Base-by-base conservation (phyloP, 2,329 filamentous ascomycete genomes). In the Neocucurbitaria cava region DNA sequence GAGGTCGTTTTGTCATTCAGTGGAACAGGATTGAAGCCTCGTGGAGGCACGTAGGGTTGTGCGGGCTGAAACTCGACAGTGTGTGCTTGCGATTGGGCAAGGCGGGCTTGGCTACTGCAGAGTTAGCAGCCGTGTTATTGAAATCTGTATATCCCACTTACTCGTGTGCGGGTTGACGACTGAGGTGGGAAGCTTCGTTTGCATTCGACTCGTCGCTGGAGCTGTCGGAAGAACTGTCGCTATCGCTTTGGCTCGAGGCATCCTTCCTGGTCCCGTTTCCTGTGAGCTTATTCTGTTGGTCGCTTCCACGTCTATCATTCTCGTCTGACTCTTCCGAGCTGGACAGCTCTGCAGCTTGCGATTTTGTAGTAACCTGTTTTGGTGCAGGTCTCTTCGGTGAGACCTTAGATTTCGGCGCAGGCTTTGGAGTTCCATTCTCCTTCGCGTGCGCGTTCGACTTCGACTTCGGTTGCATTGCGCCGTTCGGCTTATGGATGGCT, bases 11-110 rank as follows among this genome's bases (percentile, higher is more conserved):
- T 66, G 17, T 62, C 82, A 72, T 54, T 85, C 75, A 67, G 84
- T 77, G 63, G 81, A 73, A 69, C 78, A 70, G 61, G 76, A 65
- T 60, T 78, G 81, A 84, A 83, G 41, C 81, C 79, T 71, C 70
- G 64, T 50, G 76, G 76, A 20, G 76, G 75, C 45, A 69, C 60
- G 48, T 70, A 78, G 11, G 70, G 59, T 26, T 68, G 63, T 5
- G 77, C 73, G 18, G 77, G 72, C 39, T 66, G 69, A 35, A 74
- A 65, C 23, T 73, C 64, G 17, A 72, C 70, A 10, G 66, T 66
- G 31, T 73, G 68, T 3, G 65, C 55, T 42, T 65, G 67, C 6
- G 64, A 39, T 50, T 60, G 59, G 20, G 55, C 21, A 13, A 64
- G 18, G 49, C 36, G 47, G 15, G 47, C 17, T 46, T 41, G 54